phyloP scores from a whole-genome alignment of 75 land plant species.

The Pinus albicaulis region DNA sequence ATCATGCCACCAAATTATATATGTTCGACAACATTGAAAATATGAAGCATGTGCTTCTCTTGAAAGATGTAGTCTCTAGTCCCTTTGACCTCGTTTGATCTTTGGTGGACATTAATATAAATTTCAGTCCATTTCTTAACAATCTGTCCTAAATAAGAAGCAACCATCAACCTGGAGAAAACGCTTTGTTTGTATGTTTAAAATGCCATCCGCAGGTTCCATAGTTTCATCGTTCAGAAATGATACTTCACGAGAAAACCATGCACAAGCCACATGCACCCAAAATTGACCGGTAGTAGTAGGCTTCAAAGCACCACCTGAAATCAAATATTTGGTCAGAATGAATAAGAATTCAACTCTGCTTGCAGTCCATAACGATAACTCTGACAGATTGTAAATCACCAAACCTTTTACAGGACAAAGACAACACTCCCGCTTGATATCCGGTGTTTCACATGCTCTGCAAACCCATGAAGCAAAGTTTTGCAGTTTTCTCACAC shows the following conservation, averaged over 20 bases:
- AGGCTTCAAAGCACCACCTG: conserved; percentile 97
- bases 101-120: too few relatives aligned
- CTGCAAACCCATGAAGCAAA: conserved; percentile 95
- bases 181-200: conserved; percentile 54
- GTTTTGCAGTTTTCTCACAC: conserved; percentile 62
- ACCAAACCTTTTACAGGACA: conserved; percentile 90
- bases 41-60: neutral
- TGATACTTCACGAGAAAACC: conserved; percentile 90
- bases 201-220: conserved; percentile 97
- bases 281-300: conserved; percentile 72
- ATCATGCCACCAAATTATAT: neutral
- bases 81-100: too few relatives aligned
- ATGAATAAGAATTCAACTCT: neutral
- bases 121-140: too few relatives aligned
- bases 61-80: too few relatives aligned
- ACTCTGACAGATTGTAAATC: neutral
- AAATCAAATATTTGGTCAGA: neutral
- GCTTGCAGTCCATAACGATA: neutral
- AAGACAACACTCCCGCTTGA: conserved; percentile 89
- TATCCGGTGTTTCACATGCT: conserved; percentile 86
- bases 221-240: conserved; percentile 75
- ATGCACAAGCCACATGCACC: conserved; percentile 98
- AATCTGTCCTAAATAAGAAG: neutral
- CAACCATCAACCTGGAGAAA: conserved; percentile 71
- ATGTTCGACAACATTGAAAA: neutral